Percentiles rank a stretch among this genome's conserved stretches.
These are phyloP conservation scores for Claviceps spartinae DNA, from an alignment of 2,329 filamentous ascomycete species.

Conservation along the genomic window DNA sequence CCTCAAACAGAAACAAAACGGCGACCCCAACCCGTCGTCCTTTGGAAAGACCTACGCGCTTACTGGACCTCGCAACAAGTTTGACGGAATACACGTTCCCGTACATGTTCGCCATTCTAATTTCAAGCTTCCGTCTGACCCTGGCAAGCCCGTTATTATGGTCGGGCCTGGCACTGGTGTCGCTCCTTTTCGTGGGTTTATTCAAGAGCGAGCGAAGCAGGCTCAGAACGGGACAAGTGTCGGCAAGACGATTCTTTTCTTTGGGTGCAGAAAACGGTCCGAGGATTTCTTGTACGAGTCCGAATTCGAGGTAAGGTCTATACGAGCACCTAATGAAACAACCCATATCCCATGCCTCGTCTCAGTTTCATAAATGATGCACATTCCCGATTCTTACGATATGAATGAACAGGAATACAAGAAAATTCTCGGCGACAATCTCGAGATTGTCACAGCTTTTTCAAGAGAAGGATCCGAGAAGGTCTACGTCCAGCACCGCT, in stretches of 20 bases:
- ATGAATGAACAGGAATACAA: constrained; percentile 55
- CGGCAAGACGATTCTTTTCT: constrained; percentile 83
- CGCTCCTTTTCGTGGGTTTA: constrained; percentile 87
- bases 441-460: constrained; percentile 86
- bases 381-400: neutral
- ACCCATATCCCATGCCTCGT: no score
- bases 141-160: constrained; percentile 88
- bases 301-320: constrained; percentile 75
- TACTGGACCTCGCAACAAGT: constrained; percentile 85
- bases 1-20: constrained; percentile 92
- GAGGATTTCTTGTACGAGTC: constrained; percentile 89
- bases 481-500: constrained; percentile 90
- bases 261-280: constrained; percentile 74
- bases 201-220: constrained; percentile 82
- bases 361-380: no score
- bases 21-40: constrained; percentile 65
- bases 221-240: constrained; percentile 69
- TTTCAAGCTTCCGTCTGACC: constrained; percentile 96
- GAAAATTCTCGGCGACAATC: constrained; percentile 70
- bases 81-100: constrained; percentile 86
- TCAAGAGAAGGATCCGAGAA: constrained; percentile 81
- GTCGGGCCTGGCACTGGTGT: constrained; percentile 93
- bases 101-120: constrained; percentile 96
- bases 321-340: neutral
- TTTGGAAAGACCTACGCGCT: constrained; percentile 81